These are phyloP conservation scores for Talaromyces sp. DNA, from an alignment of 2,329 filamentous ascomycete genomes.

Conservation along the genomic window DNA sequence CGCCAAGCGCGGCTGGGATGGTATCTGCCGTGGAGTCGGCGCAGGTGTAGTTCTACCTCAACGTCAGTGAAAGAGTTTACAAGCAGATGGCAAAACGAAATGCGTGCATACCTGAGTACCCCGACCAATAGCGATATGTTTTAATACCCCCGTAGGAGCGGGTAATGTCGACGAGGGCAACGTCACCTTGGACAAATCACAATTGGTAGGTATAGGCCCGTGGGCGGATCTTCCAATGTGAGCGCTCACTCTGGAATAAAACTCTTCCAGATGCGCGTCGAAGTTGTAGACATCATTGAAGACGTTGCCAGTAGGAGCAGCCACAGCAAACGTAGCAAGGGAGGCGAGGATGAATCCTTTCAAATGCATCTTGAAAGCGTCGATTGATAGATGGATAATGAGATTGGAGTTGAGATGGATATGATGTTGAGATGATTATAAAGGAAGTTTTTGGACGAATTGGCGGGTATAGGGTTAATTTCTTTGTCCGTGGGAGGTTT, in stretches of 20 bases:
- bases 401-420: background rate
- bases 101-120: conserved; percentile 56
- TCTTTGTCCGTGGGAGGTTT: background rate
- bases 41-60: conserved; percentile 82
- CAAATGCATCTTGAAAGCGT: conserved; percentile 10
- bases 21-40: conserved; percentile 54
- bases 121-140: conserved; percentile 78
- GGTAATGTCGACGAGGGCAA: conserved; percentile 56
- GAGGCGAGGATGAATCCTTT: conserved; percentile 20
- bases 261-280: conserved; percentile 37
- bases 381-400: background rate
- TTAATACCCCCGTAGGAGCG: conserved; percentile 53
- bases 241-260: conserved; percentile 36
- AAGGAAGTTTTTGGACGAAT: background rate
- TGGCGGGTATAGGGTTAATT: background rate
- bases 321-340: conserved; percentile 28
- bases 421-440: background rate
- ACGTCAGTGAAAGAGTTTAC: background rate
- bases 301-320: conserved; percentile 29
- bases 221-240: conserved; percentile 28
- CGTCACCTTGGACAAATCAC: conserved; percentile 30
- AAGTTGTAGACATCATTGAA: conserved; percentile 33
- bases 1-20: conserved; percentile 62
- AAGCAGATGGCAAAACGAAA: background rate
- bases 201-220: conserved; percentile 21